These are phyloP conservation scores for Ochromonas danica DNA, from an alignment of 108 stramenopile species.

Conservation along the genomic window DNA sequence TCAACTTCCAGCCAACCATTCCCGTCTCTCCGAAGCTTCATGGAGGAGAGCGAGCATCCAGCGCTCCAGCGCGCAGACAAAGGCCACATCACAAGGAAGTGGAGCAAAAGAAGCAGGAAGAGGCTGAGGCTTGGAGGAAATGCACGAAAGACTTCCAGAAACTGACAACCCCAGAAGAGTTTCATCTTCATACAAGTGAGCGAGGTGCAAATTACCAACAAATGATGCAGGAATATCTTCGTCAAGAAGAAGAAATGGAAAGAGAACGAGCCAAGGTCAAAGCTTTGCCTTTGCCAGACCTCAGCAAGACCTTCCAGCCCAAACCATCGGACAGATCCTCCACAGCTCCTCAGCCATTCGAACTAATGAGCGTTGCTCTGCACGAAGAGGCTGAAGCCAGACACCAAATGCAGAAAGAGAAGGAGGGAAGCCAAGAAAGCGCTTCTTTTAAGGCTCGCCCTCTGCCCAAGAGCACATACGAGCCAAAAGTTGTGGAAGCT, in stretches of 20 bases:
- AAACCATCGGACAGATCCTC: neutral
- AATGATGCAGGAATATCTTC: neutral
- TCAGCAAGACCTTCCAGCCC: neutral
- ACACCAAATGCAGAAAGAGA: neutral
- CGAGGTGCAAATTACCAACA: neutral
- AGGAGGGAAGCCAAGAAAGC: neutral
- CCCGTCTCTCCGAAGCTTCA: slow-evolving; percentile 19
- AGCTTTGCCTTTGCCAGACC: neutral
- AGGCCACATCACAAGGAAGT: slow-evolving; percentile 2
- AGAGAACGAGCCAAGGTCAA: neutral
- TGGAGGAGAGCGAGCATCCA: neutral
- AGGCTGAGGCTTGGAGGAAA: neutral
- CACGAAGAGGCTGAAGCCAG: neutral
- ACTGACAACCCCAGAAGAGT: slow-evolving; percentile 6
- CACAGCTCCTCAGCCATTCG: neutral
- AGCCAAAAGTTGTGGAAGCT: neutral
- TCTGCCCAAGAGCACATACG: neutral
- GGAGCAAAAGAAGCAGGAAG: neutral
- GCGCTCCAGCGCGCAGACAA: slow-evolving; percentile 20
- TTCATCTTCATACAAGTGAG: neutral
- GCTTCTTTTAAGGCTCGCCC: slow-evolving; percentile 1
- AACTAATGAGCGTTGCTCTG: neutral
- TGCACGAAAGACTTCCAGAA: neutral
- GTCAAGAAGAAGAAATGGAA: neutral
- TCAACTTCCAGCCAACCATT: neutral